Evolutionary conservation across 2,329 filamentous ascomycete genomes (phyloP), one percentile per base, ranked within the genome.

Genomic region (Epichloe glyceriae): DNA sequence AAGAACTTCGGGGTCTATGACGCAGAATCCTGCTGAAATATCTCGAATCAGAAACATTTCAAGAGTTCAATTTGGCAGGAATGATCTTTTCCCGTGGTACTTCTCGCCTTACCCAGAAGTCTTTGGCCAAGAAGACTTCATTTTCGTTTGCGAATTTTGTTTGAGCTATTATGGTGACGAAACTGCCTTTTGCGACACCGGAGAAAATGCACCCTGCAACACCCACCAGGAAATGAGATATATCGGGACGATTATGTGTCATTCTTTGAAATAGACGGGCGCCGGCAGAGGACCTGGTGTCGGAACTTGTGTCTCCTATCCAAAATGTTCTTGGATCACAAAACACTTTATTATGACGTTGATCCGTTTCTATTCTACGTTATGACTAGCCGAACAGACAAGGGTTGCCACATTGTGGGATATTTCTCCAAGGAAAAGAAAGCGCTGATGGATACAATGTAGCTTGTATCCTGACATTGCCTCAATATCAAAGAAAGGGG

Each of bases 311-410:
- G 93, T 66, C 73, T 98, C 10, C 74, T 98, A 15, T 93, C 86
- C 20, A 98, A 98, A 63, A 87, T 97, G 70, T 98, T 98, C 64
- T 76, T 98, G 38, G 93, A 95, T 57, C 94, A 96, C 67, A 98
- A 98, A 69, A 97, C 93, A 5, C 80, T 98, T 7, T 98, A 96
- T 73, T 98, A 98, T 71, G 93, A 98, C 60, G 93, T 98, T n/a
- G 93, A 98, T 56, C 93, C 93, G 0, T 98, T 98, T 64, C 71
- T 98, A 37, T 98, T 98, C 72, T 98, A 98, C 69, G 91, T 95
- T 66, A 96, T 98, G 91, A 88, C 88, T 26, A 85, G 83, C 40
- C 82, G 86, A 58, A 87, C 90, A 56, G 88, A 95, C 47, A 84
- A 89, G 60, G 93, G 93, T 14, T 93, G 86, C 61, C 93, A 97